phyloP scores from a whole-genome alignment of 202 grass and related monocot genomes.

The Musa balbisiana region DNA sequence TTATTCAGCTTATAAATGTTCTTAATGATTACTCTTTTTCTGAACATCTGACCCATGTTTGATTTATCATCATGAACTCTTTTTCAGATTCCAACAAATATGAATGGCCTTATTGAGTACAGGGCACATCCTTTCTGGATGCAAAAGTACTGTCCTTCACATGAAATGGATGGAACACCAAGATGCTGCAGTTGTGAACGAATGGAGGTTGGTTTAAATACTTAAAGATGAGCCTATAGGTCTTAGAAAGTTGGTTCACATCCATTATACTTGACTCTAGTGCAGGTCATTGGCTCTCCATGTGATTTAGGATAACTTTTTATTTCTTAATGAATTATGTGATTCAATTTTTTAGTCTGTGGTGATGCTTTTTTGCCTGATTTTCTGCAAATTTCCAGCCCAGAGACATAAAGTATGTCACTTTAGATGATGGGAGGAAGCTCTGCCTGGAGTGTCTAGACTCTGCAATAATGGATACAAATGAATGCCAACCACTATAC shows the following conservation, averaged over 20 bases:
- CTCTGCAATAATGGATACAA: conserved; percentile 86
- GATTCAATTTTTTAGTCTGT: neutral
- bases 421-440: conserved; percentile 78
- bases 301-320: conserved; percentile 25
- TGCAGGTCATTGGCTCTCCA: neutral
- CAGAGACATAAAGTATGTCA: conserved; percentile 79
- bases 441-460: conserved; percentile 87
- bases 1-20: neutral
- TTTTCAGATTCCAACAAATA: conserved; percentile 86
- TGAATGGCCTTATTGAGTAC: conserved; percentile 88
- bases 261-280: conserved; percentile 8
- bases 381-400: conserved; percentile 40
- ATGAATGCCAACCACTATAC: conserved; percentile 81
- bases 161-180: conserved; percentile 93
- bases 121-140: conserved; percentile 91
- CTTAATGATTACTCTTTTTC: neutral
- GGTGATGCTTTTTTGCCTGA: neutral
- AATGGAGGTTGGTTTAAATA: conserved; percentile 68
- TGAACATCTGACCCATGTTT: conserved; percentile 19
- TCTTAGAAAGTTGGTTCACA: too few species aligned
- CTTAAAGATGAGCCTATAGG: conserved; percentile 5
- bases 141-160: conserved; percentile 97
- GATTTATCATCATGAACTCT: conserved; percentile 25
- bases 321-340: conserved; percentile 24
- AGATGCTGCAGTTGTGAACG: conserved; percentile 95